phyloP scores from a whole-genome alignment of 306 rosid species.

The Malus orientalis region DNA sequence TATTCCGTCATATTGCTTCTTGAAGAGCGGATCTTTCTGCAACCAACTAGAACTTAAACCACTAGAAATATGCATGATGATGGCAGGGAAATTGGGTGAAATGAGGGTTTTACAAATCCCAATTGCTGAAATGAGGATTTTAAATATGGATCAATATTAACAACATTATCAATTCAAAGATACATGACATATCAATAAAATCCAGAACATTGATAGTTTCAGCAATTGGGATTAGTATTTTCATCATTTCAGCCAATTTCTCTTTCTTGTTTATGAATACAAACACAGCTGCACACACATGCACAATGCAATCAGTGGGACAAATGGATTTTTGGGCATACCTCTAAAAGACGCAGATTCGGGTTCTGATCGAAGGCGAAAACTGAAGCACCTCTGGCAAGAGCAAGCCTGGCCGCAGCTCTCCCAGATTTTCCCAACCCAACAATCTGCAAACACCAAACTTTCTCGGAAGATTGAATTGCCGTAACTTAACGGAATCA shows the following conservation, averaged over 20 bases:
- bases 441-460: conserved; percentile 10
- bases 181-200: too few relatives aligned
- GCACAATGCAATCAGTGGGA: neutral
- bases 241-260: too few relatives aligned
- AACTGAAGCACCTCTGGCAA: conserved; percentile 29
- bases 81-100: too few relatives aligned
- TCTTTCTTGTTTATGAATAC: neutral
- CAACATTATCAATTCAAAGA: too few relatives aligned
- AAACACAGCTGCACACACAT: neutral
- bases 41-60: neutral
- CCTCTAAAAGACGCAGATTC: conserved; percentile 18
- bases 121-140: too few relatives aligned
- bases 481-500: neutral
- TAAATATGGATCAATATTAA: too few relatives aligned
- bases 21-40: conserved; percentile 20
- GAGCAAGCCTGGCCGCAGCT: conserved; percentile 28
- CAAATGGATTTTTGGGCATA: neutral
- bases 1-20: neutral
- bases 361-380: conserved; percentile 19
- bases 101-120: too few relatives aligned
- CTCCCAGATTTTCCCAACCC: conserved; percentile 32
- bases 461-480: neutral
- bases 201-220: too few relatives aligned
- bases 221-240: too few relatives aligned
- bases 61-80: neutral